These are phyloP conservation scores for Xerocomus spinulosus DNA, from an alignment of 768 basidiomycete species.

Conservation along the genomic window DNA sequence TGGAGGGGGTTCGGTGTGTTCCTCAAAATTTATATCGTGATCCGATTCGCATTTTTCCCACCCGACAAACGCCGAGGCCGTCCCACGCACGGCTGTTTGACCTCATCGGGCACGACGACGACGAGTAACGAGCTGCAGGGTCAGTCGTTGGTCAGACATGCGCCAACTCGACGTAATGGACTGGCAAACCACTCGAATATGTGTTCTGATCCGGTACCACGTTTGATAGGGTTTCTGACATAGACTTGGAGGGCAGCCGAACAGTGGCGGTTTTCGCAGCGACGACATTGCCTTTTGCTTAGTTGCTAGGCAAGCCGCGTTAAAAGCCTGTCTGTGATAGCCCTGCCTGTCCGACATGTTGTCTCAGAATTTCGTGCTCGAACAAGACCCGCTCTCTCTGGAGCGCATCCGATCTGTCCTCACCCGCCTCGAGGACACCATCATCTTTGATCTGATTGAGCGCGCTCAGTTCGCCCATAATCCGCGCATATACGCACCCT, in stretches of 20 bases:
- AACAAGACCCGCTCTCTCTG: constrained; percentile 75
- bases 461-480: constrained; percentile 96
- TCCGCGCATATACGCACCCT: constrained; percentile 78
- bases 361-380: constrained; percentile 63
- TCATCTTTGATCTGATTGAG: constrained; percentile 97
- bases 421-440: constrained; percentile 92
- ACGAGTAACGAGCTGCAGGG: too few species aligned
- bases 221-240: too few species aligned
- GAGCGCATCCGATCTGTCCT: constrained; percentile 85
- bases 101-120: too few species aligned
- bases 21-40: too few species aligned
- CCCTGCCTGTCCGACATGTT: constrained; percentile 38
- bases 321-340: neutral
- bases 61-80: too few species aligned
- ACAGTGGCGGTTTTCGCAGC: too few species aligned
- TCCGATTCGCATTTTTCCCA: neutral
- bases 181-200: too few species aligned
- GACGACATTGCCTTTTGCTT: neutral
- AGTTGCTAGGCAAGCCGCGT: neutral
- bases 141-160: too few species aligned
- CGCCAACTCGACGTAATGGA: too few species aligned
- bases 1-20: neutral
- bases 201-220: too few species aligned
- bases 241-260: too few species aligned
- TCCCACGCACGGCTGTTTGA: too few species aligned